phyloP scores from a whole-genome alignment of 1,284 basidiomycete genomes.

The Leccinum holopus region DNA sequence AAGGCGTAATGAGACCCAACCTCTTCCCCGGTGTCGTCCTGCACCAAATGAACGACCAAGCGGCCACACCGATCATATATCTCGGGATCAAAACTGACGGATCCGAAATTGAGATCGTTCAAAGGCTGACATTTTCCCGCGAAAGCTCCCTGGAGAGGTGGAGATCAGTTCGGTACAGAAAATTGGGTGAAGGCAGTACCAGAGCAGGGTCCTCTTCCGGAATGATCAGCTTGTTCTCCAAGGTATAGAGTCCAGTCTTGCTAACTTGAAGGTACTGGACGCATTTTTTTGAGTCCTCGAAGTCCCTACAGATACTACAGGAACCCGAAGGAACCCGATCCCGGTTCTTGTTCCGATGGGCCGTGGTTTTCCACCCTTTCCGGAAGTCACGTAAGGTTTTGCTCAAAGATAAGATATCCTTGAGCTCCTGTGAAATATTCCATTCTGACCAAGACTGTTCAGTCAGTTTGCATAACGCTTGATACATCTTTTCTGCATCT shows the following conservation, averaged over 20 bases:
- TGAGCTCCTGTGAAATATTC: background rate
- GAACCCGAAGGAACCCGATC: background rate
- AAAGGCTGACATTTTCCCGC: background rate
- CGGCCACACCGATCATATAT: background rate
- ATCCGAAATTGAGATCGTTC: background rate
- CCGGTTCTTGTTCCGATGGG: background rate
- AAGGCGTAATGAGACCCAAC: background rate
- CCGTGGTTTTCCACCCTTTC: background rate
- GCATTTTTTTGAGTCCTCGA: background rate
- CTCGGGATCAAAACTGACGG: background rate
- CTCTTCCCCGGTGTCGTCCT: background rate
- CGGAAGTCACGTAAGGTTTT: background rate
- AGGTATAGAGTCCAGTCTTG: background rate
- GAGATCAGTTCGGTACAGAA: background rate
- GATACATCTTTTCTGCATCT: slow-evolving; percentile 1
- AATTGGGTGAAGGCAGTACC: background rate
- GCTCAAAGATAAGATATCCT: background rate
- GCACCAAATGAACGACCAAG: background rate
- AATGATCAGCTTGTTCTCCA: background rate
- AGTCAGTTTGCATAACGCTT: background rate
- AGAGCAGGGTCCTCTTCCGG: background rate
- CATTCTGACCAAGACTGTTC: background rate
- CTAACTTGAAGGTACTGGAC: background rate
- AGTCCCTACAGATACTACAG: background rate
- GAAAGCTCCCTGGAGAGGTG: background rate